These are phyloP conservation scores for Botrytis galanthina DNA, from an alignment of 2,329 filamentous ascomycete species.

Conservation along the genomic window DNA sequence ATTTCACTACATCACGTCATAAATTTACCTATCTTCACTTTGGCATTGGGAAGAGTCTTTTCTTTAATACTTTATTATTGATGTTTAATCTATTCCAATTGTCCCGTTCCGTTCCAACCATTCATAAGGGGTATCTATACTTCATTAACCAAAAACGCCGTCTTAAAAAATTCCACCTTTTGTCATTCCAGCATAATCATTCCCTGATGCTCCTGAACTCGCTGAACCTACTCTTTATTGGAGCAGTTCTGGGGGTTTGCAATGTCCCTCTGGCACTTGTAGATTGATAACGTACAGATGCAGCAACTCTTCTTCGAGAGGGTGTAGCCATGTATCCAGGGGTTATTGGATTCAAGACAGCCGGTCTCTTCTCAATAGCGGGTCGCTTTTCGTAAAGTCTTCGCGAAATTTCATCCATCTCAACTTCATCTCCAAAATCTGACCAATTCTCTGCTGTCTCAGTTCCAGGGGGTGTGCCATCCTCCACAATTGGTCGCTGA, in stretches of 20 bases:
- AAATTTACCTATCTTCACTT: not conserved
- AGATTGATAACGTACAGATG: constrained; percentile 42
- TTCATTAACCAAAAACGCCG: not conserved
- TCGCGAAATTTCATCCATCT: constrained; percentile 30
- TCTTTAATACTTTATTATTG: not conserved
- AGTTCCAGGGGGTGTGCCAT: constrained; percentile 22
- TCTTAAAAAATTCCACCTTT: not conserved
- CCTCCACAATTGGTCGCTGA: constrained; percentile 25
- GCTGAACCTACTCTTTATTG: constrained; percentile 43
- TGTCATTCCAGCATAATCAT: not conserved
- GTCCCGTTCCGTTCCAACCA: not conserved
- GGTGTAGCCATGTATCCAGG: constrained; percentile 30
- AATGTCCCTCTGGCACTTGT: constrained; percentile 47
- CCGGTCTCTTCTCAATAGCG: not conserved
- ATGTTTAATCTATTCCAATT: not conserved
- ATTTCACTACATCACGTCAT: not conserved
- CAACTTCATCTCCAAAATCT: constrained; percentile 34
- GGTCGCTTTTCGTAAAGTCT: constrained; percentile 26
- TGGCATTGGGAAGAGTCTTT: not conserved
- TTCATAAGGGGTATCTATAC: not conserved
- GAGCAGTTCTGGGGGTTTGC: constrained; percentile 36
- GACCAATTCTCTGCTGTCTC: constrained; percentile 34
- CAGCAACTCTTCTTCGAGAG: constrained; percentile 42
- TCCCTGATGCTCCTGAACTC: constrained; percentile 18
- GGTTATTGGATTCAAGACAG: constrained; percentile 20